Base-by-base conservation (phyloP, 2,329 filamentous ascomycete genomes). In the Colletotrichum cereale region DNA sequence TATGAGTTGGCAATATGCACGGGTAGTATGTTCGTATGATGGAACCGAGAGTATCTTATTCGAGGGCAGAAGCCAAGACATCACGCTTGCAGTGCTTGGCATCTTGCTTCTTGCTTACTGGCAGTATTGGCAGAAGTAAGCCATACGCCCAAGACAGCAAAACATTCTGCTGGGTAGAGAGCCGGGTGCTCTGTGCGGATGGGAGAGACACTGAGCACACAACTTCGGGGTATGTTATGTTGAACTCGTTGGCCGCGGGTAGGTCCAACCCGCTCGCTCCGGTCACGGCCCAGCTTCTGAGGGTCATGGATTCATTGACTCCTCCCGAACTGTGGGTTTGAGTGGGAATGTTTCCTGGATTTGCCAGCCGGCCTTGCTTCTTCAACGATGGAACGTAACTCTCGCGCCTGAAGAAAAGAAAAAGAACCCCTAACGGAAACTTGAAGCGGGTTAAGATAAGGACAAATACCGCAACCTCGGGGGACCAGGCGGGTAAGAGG, bases 371-470 rank as follows among this genome's bases (percentile, higher is more conserved):
- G 47, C 26, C n/a, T 21, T 52, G 34, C n/a, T 56, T 48, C 18
- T 34, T 47, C 6, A 44, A 56, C 34, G 40, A 42, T 61, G 50
- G 40, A 67, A 70, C 67, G 63, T 67, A 67, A 47, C 14, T 56
- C 26, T 24, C 8, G 50, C 50, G 38, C 31, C 24, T 12, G 18
- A 53, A 57, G 56, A 34, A 40, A 31, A 68, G 44, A 26, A 26
- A 42, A 61, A 24, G 21, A 57, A n/a, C 40, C 34, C 48, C n/a
- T 40, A 44, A 42, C 6, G 48, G 56, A 61, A 52, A 26, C 38
- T 63, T 58, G 53, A 62, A 47, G 65, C 65, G 52, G 47, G 29
- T 38, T 5, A 24, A 71, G 68, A 71, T 71, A 71, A 71, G 57
- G 58, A 68, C 65, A 71, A 71, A 68, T 71, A 60, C 58, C 65